Base-by-base conservation (phyloP, 495 filamentous ascomycete species). In the Arthonia radiata region DNA sequence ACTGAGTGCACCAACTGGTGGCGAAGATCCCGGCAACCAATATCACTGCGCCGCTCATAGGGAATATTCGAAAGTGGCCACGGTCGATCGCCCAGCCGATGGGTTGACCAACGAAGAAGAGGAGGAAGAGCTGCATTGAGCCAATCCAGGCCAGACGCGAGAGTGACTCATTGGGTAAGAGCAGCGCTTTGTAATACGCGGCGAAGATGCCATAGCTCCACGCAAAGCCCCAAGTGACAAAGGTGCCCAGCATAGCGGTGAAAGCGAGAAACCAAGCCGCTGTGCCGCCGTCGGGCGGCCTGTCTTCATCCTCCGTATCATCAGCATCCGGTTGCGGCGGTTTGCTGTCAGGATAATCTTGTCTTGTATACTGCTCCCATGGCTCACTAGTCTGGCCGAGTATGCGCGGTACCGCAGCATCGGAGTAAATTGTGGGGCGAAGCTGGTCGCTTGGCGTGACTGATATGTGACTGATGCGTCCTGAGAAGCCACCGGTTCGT, bases 1-100 rank as follows among this genome's bases (percentile, higher is more conserved):
- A 33, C 2, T 11, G 18, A n/a, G n/a, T n/a, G n/a, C 34, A 40
- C 18, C 17, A 24, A 6, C 37, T 31, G 3, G 31, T 37, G 16
- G 22, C 29, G 18, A 40, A 37, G 17, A 37, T 31, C n/a, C 24
- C 31, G 8, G 32, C 15, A 12, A 37, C 24, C 27, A 37, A 34
- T 27, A 34, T 23, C 8, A 32, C 14, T 24, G 28, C 35, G 3
- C 35, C 37, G n/a, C 18, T 11, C 17, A 34, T 25, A 34, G 26
- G 47, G 36, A 41, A 42, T 30, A 25, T 18, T 1, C 42, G 35
- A 31, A 48, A 44, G 29, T 48, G 44, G 5, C 44, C 42, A 12
- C 32, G 10, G 25, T 50, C 46, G 23, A 44, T 38, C 3, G 41
- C 25, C 12, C 33, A 26, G 4, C 46, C 46, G 7, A 44, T 29